Base-by-base conservation (phyloP, 2,329 filamentous ascomycete species). In the Trichoderma guizhouense region DNA sequence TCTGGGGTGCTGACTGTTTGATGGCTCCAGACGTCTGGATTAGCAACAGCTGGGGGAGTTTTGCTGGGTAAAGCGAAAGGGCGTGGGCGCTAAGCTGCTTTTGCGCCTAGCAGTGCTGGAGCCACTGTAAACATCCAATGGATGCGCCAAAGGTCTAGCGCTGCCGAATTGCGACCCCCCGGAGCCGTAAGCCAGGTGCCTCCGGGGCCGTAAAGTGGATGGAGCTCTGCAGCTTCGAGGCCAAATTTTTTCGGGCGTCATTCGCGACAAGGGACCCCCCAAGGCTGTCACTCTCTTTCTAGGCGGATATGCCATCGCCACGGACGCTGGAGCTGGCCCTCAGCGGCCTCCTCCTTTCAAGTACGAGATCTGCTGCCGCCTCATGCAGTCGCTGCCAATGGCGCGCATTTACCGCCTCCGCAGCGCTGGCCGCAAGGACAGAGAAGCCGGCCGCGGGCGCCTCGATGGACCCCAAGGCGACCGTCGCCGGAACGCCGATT, bases 311-410 rank as follows among this genome's bases (percentile, higher is more conserved):
- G 69, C 62, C 67, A 64, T 61, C 79, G 55, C 79, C 78, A 71
- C 79, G 78, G 73, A 77, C 76, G 68, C 74, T 82, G 72, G 76
- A 78, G 28, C 72, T 79, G 74, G 76, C 77, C 64, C 73, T 81
- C 55, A 73, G 74, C 51, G 73, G 77, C 71, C 71, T 80, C 68
- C 71, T 75, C 60, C 18, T 53, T 15, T 71, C 68, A 24, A 64
- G 47, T 43, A 32, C 51, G 24, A 81, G 78, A 68, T 80, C 79
- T 43, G 79, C 80, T 65, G 75, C 84, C 11, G 36, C 51, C 8
- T 75, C 83, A 66, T 88, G 87, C 76, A 77, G 85, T 15, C 72
- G 84, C 65, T 89, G 87, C 79, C 85, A 87, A 82, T 85, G 85
- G 79, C 84, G 82, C 65, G 79, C 82, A 32, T 85, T 89, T 74